Conservation (phyloP, 2,329 filamentous ascomycete species). For the Zalaria sp. region DNA sequence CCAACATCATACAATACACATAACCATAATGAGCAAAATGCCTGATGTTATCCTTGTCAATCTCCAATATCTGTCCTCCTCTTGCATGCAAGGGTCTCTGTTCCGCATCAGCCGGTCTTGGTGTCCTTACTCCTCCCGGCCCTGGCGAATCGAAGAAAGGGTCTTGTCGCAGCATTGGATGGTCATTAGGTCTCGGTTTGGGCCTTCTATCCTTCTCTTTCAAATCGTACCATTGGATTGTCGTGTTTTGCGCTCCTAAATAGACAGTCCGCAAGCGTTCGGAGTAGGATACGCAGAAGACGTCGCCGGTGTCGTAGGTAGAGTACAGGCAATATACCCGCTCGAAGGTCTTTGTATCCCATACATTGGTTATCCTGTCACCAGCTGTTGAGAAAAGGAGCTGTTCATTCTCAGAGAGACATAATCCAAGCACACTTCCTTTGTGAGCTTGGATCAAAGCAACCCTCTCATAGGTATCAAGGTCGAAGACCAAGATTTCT, state of each 20-base stretch:
- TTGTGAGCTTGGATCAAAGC: slow-evolving; percentile 75
- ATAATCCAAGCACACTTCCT: slow-evolving; percentile 77
- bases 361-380: slow-evolving; percentile 88
- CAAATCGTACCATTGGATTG: slow-evolving; percentile 81
- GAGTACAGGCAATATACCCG: slow-evolving; percentile 84
- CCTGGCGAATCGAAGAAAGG: slow-evolving; percentile 88
- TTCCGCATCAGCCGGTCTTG: slow-evolving; percentile 48
- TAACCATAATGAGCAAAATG: slow-evolving; percentile 94
- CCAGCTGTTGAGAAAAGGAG: slow-evolving; percentile 86
- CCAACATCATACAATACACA: slow-evolving; percentile 88
- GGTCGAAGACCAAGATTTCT: slow-evolving; percentile 80
- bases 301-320: slow-evolving; percentile 84
- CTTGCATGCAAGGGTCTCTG: slow-evolving; percentile 31
- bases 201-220: slow-evolving; percentile 48
- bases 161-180: slow-evolving; percentile 65
- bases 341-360: slow-evolving; percentile 64
- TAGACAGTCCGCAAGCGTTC: slow-evolving; percentile 67
- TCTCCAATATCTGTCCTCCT: slow-evolving; percentile 59
- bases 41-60: slow-evolving; percentile 63
- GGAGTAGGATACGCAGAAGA: slow-evolving; percentile 91
- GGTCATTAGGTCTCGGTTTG: slow-evolving; percentile 48
- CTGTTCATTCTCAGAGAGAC: slow-evolving; percentile 58
- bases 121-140: slow-evolving; percentile 67
- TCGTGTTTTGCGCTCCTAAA: slow-evolving; percentile 85
- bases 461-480: slow-evolving; percentile 73